Percentiles rank a stretch among this genome's conserved stretches.
These are phyloP conservation scores for Verticillium zaregamsianum DNA, from an alignment of 2,329 filamentous ascomycete species.

Conservation along the genomic window DNA sequence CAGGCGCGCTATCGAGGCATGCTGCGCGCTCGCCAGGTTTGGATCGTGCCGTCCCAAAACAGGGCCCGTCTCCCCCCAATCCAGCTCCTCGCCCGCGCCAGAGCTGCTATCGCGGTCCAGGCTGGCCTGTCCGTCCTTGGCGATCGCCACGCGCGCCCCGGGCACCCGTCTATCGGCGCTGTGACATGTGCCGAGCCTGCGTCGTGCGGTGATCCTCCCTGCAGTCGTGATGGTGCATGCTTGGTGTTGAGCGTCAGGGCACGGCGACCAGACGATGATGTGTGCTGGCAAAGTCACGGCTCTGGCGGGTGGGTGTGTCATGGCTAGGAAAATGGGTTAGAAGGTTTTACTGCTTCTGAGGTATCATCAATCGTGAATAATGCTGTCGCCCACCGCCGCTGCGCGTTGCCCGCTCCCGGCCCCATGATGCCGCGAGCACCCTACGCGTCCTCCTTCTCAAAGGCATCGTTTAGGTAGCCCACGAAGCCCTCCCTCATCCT, in stretches of 20 bases:
- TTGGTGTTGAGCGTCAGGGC: neutral
- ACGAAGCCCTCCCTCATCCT: constrained; percentile 62
- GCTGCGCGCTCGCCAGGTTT: neutral
- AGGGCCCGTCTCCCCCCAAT: neutral
- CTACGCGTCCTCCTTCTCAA: constrained; percentile 55
- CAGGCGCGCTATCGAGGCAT: neutral
- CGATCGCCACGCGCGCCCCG: neutral
- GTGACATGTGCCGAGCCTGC: neutral
- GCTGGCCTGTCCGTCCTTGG: neutral
- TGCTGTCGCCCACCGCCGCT: neutral
- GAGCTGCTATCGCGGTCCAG: neutral
- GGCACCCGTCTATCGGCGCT: neutral
- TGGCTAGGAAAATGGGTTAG: neutral
- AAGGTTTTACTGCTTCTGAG: neutral
- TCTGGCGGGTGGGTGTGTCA: no score
- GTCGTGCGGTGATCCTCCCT: no score
- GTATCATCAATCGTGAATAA: constrained; percentile 2
- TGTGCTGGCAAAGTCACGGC: no score
- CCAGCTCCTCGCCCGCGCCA: neutral
- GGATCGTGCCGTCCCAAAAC: neutral
- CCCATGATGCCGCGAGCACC: neutral
- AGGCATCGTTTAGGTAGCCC: constrained; percentile 61
- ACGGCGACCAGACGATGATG: no score
- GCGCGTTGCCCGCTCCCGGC: neutral
- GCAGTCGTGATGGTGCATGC: neutral